Evolutionary conservation across 495 filamentous ascomycete species (phyloP).

Genomic region (Pyrenula aspistea): DNA sequence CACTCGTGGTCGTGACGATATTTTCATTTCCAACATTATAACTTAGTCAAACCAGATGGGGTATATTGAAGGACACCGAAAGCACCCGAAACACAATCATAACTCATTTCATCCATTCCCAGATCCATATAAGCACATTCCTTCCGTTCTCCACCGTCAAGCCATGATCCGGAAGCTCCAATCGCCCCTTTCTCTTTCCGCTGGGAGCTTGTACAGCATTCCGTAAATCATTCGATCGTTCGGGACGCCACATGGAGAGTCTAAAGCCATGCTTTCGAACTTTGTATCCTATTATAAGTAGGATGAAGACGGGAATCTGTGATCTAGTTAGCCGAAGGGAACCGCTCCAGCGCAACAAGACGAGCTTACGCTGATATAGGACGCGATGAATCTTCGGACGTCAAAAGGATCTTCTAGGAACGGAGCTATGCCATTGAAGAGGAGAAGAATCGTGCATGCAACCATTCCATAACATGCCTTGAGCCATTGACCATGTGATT

Average conservation of each 20-base stretch:
- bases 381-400: constrained; percentile 25
- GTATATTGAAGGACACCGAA: no score
- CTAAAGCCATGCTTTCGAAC: constrained; percentile 14
- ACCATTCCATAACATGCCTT: constrained; percentile 31
- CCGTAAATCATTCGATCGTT: constrained; percentile 1
- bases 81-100: no score
- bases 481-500: constrained; percentile 33
- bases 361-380: constrained; percentile 33
- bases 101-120: constrained; percentile 5
- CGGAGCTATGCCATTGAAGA: constrained; percentile 32
- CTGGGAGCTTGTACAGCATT: constrained; percentile 1
- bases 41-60: no score
- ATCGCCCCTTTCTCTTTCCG: neutral
- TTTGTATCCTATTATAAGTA: constrained; percentile 18
- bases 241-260: constrained; percentile 6
- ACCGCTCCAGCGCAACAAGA: neutral
- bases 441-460: constrained; percentile 24
- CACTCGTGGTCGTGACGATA: no score
- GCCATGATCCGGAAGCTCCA: constrained; percentile 2
- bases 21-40: no score
- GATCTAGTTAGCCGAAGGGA: neutral
- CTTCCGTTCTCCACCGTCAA: neutral
- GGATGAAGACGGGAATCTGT: constrained; percentile 15
- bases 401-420: constrained; percentile 22
- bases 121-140: constrained; percentile 3